These are phyloP conservation scores for Aspergillus caelatus DNA, from an alignment of 2,329 filamentous ascomycete genomes.

Conservation along the genomic window DNA sequence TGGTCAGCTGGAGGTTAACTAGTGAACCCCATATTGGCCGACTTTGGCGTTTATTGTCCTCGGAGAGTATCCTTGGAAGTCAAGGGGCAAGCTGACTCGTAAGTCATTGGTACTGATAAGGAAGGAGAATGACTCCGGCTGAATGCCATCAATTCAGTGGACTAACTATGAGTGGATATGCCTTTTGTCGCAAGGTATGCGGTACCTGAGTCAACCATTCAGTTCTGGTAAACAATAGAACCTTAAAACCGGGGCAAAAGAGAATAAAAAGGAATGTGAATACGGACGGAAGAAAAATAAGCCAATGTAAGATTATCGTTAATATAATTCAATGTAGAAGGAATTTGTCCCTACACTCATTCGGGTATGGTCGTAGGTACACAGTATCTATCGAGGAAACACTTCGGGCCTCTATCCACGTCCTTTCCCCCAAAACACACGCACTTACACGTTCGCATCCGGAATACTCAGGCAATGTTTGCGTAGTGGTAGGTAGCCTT, in stretches of 20 bases:
- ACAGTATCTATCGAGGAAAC: not conserved
- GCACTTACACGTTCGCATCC: constrained; percentile 8
- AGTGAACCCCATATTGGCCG: not conserved
- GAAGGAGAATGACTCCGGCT: not conserved
- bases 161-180: not conserved
- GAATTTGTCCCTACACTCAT: not conserved
- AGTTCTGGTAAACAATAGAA: constrained; percentile 2
- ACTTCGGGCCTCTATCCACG: not conserved
- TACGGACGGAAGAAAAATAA: not conserved
- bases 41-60: not conserved
- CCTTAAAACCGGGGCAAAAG: not conserved
- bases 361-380: not conserved
- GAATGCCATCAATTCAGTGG: not conserved
- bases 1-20: not conserved
- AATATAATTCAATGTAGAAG: not conserved
- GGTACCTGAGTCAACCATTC: constrained; percentile 3
- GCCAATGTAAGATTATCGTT: not conserved
- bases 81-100: not conserved
- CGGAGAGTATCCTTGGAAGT: not conserved
- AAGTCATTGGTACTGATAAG: not conserved
- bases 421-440: not conserved
- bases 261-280: not conserved
- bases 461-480: constrained; percentile 2
- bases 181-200: not conserved
- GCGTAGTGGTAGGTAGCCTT: not conserved